Conservation (phyloP, 805 yeast species). For the Zygosaccharomyces bisporus region DNA sequence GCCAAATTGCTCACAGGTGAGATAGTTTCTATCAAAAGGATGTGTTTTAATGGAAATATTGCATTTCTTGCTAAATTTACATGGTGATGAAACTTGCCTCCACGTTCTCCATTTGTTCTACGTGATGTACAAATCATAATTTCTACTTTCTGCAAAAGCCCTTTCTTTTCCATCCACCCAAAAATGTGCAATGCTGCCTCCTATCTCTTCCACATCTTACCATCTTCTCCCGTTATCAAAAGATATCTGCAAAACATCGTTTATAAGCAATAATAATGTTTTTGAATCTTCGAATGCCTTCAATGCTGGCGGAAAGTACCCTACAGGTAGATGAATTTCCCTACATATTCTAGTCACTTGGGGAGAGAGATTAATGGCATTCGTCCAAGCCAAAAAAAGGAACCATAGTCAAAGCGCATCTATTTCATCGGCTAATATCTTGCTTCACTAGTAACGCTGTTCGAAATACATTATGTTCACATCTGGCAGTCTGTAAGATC, state of each 20-base stretch:
- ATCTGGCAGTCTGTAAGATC: no score
- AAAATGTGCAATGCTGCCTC: conserved; percentile 3
- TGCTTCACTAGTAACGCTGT: no score
- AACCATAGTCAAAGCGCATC: no score
- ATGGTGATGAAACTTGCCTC: conserved; percentile 8
- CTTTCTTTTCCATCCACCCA: conserved; percentile 15
- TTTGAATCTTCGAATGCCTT: conserved; percentile 56
- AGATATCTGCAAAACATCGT: conserved; percentile 36
- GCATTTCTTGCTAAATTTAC: neutral
- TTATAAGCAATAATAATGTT: conserved; percentile 36
- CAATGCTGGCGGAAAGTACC: no score
- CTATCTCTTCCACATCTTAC: conserved; percentile 23
- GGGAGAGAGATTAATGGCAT: no score
- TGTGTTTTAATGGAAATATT: conserved; percentile 14
- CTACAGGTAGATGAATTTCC: no score
- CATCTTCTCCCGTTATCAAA: conserved; percentile 51
- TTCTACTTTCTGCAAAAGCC: neutral
- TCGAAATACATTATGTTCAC: no score
- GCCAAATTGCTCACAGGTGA: conserved; percentile 12
- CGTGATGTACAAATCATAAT: conserved; percentile 20
- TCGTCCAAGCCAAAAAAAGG: no score
- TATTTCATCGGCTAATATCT: no score
- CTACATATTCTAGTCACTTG: no score
- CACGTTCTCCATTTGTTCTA: conserved; percentile 30
- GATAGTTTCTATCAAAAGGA: conserved; percentile 17